Conservation (phyloP, 2,329 filamentous ascomycete genomes). For the Ophiobolus disseminans region DNA sequence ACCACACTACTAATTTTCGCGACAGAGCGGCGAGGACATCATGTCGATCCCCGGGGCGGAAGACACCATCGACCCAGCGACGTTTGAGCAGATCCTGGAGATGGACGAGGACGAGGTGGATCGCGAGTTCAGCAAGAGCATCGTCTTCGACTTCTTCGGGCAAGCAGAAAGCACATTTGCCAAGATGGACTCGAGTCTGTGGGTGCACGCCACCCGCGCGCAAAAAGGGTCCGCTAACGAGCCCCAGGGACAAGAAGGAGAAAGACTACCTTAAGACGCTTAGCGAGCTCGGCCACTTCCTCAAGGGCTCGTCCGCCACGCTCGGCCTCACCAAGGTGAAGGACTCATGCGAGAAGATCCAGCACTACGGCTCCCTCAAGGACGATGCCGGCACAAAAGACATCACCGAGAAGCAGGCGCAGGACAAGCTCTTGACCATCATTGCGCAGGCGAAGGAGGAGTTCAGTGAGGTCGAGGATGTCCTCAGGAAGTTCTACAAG, state of each 20-base stretch:
- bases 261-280: conserved; percentile 66
- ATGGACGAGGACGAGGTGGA: conserved; percentile 94
- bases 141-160: conserved; percentile 91
- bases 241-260: conserved; percentile 67
- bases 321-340: conserved; percentile 89
- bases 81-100: conserved; percentile 95
- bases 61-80: conserved; percentile 77
- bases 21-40: conserved; percentile 41
- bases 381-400: conserved; percentile 75
- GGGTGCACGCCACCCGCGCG: conserved; percentile 54
- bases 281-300: conserved; percentile 87
- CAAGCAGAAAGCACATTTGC: conserved; percentile 87
- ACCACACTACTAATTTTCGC: conserved; percentile 4
- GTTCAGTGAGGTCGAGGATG: conserved; percentile 74
- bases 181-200: conserved; percentile 85
- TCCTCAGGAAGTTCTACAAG: conserved; percentile 75
- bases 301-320: conserved; percentile 96
- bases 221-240: conserved; percentile 15
- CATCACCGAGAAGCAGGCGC: conserved; percentile 69
- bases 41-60: conserved; percentile 67
- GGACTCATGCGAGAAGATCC: conserved; percentile 95
- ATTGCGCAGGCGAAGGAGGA: conserved; percentile 77
- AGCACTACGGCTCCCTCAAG: conserved; percentile 85
- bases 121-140: conserved; percentile 84
- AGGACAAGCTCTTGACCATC: conserved; percentile 73